These are phyloP conservation scores for Rhododendron henanense DNA, from an alignment of 148 eudicot genomes.

Conservation along the genomic window DNA sequence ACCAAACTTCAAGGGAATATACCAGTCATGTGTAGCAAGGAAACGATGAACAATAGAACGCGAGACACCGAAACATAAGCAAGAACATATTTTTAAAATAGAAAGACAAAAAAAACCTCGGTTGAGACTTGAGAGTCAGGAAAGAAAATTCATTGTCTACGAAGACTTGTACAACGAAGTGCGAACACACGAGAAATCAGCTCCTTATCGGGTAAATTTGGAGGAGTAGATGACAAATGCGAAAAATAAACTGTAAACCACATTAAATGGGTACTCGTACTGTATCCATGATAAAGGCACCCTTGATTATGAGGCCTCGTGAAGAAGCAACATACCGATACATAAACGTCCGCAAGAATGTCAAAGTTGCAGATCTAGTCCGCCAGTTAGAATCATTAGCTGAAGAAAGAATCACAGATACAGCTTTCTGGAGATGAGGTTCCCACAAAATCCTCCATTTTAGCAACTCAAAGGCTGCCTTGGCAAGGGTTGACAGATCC, in stretches of 20 bases:
- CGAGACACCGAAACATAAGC: neutral
- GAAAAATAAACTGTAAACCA: neutral
- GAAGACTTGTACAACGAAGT: neutral
- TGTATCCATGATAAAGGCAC: neutral
- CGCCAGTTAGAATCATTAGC: slow-evolving; percentile 96
- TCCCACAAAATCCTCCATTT: slow-evolving; percentile 76
- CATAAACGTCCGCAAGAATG: slow-evolving; percentile 87
- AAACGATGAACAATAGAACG: neutral
- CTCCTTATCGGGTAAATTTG: neutral
- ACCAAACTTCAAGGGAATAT: neutral
- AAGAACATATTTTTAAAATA: neutral
- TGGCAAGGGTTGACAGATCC: slow-evolving; percentile 88
- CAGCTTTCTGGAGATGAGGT: slow-evolving; percentile 71
- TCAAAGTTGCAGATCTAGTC: slow-evolving; percentile 91
- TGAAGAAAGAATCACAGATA: slow-evolving; percentile 66
- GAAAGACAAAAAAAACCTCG: neutral
- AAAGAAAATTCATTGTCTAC: neutral
- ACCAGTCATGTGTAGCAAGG: neutral
- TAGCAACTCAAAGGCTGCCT: slow-evolving; percentile 90
- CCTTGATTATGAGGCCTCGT: neutral
- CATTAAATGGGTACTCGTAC: neutral
- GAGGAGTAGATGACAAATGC: neutral
- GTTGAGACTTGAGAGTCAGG: too few relatives aligned
- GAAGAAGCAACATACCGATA: slow-evolving; percentile 59
- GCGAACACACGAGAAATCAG: neutral